Evolutionary conservation across 257 asterid species (phyloP), one percentile per base, ranked within the genome.

Genomic region (Capsicum baccatum): DNA sequence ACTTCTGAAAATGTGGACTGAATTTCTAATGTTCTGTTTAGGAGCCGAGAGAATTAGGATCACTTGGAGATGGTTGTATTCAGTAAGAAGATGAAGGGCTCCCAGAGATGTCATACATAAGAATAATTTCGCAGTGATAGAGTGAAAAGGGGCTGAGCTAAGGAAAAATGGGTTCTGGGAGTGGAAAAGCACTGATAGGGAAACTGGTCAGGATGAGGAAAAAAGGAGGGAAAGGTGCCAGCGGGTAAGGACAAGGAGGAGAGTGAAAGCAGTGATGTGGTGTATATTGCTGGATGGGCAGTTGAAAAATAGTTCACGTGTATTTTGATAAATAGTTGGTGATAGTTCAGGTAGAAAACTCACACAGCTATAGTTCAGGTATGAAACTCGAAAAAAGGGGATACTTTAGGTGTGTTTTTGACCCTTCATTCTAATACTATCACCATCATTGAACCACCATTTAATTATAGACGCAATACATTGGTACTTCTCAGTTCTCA

Each of bases 71-170:
- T 71, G 80, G 58, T 26, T 47, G 80, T 39, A 64, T 71, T 70
- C 79, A 5, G 80, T n/a, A 44, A 6, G 80, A 17, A 3, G 58
- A 71, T 71, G 58, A n/a, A 71, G 80, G 80, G n/a, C n/a, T 71
- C 58, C 58, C 0, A 1, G 80, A 50, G 60, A 74, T 13, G 39
- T 48, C 19, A 48, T 73, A 19, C 44, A 73, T 19, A 73, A 48
- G 33, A 26, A 26, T n/a, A 73, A 47, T 48, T 47, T 10, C 0
- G 3, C 6, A 17, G 57, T 71, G 58, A 47, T 17, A n/a, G 39
- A 71, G 11, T 0, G n/a, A 12, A 71, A 11, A 19, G 17, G 60
- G 19, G 4, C 42, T 2, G 58, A 47, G 6, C 39, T 6, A n/a
- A 48, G 42, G 56, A 35, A 67, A 55, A 48, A 19, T 50, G 57